Evolutionary conservation across 768 basidiomycete species (phyloP), one percentile per base, ranked within the genome.

Genomic region (Myochromella boudieri): DNA sequence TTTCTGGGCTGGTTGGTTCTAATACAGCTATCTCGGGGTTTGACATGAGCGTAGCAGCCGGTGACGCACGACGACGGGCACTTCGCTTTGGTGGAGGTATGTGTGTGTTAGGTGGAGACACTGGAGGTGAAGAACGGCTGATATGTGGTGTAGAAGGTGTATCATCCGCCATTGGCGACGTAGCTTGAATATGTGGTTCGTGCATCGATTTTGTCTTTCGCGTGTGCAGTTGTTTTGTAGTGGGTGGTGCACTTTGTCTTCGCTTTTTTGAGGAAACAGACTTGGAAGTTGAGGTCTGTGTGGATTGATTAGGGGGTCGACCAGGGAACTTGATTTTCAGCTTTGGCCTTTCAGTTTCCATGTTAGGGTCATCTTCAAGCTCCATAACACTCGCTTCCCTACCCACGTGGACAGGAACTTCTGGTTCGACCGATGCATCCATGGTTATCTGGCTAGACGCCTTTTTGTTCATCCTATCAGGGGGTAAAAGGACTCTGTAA

Each of bases 401-500:
- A 32, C 55, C 47, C 32, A 38, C 42, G 40, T 51, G 44, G 39
- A 51, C 42, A 33, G 58, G 53, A 5, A 43, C 36, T 37, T 67
- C 67, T 18, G 54, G 48, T 42, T 65, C 68, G n/a, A 48, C 36
- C 21, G 60, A 55, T 15, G 43, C 49, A 40, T 51, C 55, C 17
- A 49, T 12, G 27, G 28, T 38, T 21, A 42, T 47, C 48, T 57
- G 59, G 22, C 57, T 57, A 20, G 49, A 18, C 57, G 63, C 46
- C 65, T 69, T 65, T 63, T 61, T 34, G 5, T 6, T 49, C 40
- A 71, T 68, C 53, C 74, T 69, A 46, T 87, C 84, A 3, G 84
- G 78, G 12, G 87, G 86, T 21, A 92, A 76, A 33, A 92, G 73
- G n/a, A 78, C 72, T 17, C 81, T 74, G 58, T 89, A 92, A 34